Evolutionary conservation across 768 basidiomycete species (phyloP).

Genomic region (Daedaleopsis sinensis): DNA sequence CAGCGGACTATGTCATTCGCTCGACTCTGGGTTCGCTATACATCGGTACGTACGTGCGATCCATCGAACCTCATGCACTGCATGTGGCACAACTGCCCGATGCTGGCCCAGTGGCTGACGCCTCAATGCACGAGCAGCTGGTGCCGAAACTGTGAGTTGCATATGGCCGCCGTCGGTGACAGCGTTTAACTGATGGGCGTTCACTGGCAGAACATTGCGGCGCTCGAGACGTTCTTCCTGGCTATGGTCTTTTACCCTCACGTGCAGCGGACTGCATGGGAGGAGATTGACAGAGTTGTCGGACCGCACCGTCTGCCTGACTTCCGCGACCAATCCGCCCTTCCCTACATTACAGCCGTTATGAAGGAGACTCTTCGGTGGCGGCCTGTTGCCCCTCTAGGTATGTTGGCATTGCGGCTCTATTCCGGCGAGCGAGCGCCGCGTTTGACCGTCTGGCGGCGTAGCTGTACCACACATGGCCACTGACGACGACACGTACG

Average conservation of each 20-base stretch:
- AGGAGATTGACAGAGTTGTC: constrained; percentile 20
- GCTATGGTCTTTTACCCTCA: constrained; percentile 20
- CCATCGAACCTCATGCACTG: too few relatives aligned
- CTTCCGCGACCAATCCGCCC: constrained; percentile 8
- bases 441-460: not conserved
- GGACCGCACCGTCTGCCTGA: constrained; percentile 19
- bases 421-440: not conserved
- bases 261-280: constrained; percentile 16
- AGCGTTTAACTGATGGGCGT: not conserved
- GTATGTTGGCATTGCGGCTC: constrained; percentile 30
- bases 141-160: not conserved
- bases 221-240: constrained; percentile 12
- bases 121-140: not conserved
- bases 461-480: not conserved
- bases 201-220: not conserved
- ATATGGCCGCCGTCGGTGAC: not conserved
- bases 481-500: constrained; percentile 15
- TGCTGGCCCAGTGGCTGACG: not conserved
- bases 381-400: constrained; percentile 24
- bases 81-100: too few relatives aligned
- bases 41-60: not conserved
- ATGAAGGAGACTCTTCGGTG: constrained; percentile 17
- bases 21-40: not conserved
- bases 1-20: not conserved
- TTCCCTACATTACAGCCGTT: constrained; percentile 22